phyloP scores from a whole-genome alignment of 192 early-diverging fungal species.

The Coemansia sp. region DNA sequence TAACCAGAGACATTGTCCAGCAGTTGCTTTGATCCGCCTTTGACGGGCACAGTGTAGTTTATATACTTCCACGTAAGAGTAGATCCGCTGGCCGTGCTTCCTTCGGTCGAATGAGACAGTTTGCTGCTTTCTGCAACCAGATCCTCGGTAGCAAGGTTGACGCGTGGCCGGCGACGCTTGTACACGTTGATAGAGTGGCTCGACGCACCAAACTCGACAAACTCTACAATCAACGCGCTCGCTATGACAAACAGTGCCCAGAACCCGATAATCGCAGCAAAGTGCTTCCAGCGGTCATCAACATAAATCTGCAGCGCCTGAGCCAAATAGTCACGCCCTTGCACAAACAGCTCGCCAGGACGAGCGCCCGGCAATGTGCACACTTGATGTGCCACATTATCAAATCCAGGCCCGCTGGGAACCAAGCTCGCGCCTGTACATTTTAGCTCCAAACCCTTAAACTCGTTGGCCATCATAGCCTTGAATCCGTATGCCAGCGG shows the following conservation, averaged over 20 bases:
- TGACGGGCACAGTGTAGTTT: conserved; percentile 68
- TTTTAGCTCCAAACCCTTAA: conserved; percentile 26
- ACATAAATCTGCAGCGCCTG: conserved; percentile 59
- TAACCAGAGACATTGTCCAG: conserved; percentile 64
- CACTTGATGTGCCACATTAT: conserved; percentile 52
- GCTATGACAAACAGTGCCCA: conserved; percentile 37
- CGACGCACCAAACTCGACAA: conserved; percentile 60
- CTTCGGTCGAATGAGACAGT: conserved; percentile 44
- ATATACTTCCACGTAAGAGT: conserved; percentile 67
- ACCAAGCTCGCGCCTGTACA: conserved; percentile 43
- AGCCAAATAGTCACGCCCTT: conserved; percentile 62
- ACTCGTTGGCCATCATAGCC: conserved; percentile 63
- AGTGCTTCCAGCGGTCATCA: conserved; percentile 60
- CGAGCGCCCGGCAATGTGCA: conserved; percentile 67
- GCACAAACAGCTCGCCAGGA: conserved; percentile 58
- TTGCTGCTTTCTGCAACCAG: conserved; percentile 13
- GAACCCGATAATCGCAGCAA: conserved; percentile 57
- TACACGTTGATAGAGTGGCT: conserved; percentile 57
- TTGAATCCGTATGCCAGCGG: conserved; percentile 68
- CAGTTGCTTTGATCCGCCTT: conserved; percentile 63
- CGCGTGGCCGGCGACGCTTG: conserved; percentile 40
- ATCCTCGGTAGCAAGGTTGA: conserved; percentile 46
- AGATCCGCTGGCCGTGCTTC: conserved; percentile 52
- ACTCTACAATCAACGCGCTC: conserved; percentile 58
- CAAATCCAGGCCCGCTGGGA: conserved; percentile 56